Percentiles rank a stretch among this genome's conserved stretches.
Conservation (phyloP, 306 rosid genomes). For the Quercus bicolor region DNA sequence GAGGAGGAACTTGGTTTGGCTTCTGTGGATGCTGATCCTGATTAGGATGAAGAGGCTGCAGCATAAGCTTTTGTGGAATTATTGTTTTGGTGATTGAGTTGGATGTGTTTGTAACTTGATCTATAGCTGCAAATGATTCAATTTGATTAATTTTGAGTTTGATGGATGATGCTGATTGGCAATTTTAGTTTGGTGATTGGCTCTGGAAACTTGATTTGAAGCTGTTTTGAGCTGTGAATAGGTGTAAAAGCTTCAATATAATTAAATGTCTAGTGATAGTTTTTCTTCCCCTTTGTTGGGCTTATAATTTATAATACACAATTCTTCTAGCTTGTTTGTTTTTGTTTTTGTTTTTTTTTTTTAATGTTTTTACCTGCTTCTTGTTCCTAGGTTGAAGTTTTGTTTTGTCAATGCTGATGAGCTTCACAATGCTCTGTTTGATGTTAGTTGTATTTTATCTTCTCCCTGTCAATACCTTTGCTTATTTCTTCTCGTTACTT, state of each 20-base stretch:
- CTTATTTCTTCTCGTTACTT: background rate
- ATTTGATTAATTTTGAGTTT: background rate
- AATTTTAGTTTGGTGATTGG: no score
- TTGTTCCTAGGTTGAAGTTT: background rate
- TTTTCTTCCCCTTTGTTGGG: background rate
- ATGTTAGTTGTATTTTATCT: background rate
- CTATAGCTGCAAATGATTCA: background rate
- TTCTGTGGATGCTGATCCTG: slow-evolving; percentile 22
- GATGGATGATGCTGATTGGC: slow-evolving; percentile 1
- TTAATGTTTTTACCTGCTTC: background rate
- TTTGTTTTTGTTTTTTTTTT: no score
- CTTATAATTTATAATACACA: background rate
- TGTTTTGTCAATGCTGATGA: background rate
- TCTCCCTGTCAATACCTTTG: background rate
- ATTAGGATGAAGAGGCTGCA: slow-evolving; percentile 27
- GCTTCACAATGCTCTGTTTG: background rate
- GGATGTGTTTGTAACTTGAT: background rate
- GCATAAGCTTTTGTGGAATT: slow-evolving; percentile 5
- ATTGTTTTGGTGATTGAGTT: background rate
- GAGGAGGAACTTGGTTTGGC: slow-evolving; percentile 54
- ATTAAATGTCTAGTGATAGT: background rate
- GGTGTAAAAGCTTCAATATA: slow-evolving; percentile 15
- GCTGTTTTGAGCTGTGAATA: background rate
- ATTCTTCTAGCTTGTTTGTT: background rate
- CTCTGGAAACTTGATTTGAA: slow-evolving; percentile 2